These are phyloP conservation scores for Epichloe uncinata DNA, from an alignment of 2,329 filamentous ascomycete genomes.

Conservation along the genomic window DNA sequence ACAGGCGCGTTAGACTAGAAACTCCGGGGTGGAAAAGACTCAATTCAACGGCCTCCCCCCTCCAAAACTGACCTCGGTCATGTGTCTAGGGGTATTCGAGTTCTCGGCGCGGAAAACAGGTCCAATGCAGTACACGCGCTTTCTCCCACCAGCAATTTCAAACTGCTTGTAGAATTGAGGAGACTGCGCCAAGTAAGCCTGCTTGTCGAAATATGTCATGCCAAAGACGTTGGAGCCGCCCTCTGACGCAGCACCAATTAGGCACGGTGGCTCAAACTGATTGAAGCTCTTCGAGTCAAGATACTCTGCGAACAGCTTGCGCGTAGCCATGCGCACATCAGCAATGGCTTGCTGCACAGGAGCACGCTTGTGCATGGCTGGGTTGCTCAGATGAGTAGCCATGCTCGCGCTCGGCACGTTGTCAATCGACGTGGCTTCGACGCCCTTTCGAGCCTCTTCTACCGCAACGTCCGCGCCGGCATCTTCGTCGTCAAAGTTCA, in stretches of 20 bases:
- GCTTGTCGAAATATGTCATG: constrained; percentile 76
- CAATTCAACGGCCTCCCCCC: neutral
- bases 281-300: constrained; percentile 63
- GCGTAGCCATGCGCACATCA: constrained; percentile 40
- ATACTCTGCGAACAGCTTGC: constrained; percentile 60
- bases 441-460: constrained; percentile 1
- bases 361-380: constrained; percentile 81
- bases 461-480: constrained; percentile 15
- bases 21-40: neutral
- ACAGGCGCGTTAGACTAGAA: neutral
- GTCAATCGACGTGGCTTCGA: constrained; percentile 14
- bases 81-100: constrained; percentile 70
- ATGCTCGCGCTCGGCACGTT: constrained; percentile 57
- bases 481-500: constrained; percentile 44
- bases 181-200: constrained; percentile 67
- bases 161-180: constrained; percentile 85
- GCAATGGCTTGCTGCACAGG: constrained; percentile 80
- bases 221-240: constrained; percentile 87
- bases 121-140: constrained; percentile 66
- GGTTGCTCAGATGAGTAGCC: constrained; percentile 79
- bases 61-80: constrained; percentile 51
- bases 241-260: constrained; percentile 83
- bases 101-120: constrained; percentile 81
- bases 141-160: constrained; percentile 65
- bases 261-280: constrained; percentile 77